A percentile compares a stretch with the other conserved stretches of the same genome.
phyloP scores from a whole-genome alignment of 148 eudicot genomes.

The Rhododendron kiyosumense region DNA sequence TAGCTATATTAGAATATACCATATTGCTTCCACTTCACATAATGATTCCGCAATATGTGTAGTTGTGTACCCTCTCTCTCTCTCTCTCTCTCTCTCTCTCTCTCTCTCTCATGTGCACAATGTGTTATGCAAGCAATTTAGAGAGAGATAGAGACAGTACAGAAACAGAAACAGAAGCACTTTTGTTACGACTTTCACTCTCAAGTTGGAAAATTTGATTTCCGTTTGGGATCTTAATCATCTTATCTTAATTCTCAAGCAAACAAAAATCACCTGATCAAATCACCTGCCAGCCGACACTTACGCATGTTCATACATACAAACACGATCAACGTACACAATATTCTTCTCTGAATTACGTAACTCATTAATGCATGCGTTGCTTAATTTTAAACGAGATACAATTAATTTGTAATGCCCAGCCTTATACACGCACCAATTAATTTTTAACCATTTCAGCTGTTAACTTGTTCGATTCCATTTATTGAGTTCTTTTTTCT shows the following conservation, averaged over 20 bases:
- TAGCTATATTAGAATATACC: slow-evolving; percentile 16
- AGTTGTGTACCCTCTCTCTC: neutral
- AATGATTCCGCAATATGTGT: slow-evolving; percentile 13
- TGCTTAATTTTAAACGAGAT: neutral
- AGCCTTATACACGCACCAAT: no score
- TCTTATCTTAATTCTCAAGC: neutral
- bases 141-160: neutral
- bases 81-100: neutral
- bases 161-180: neutral
- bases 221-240: neutral
- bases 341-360: no score
- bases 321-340: neutral
- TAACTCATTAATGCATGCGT: neutral
- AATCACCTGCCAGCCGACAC: neutral
- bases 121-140: neutral
- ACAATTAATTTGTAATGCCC: neutral
- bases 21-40: slow-evolving; percentile 80
- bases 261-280: neutral
- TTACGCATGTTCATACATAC: neutral
- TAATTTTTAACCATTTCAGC: no score
- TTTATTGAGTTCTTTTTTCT: no score
- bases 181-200: neutral
- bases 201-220: neutral
- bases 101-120: neutral
- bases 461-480: no score